Evolutionary conservation across 2,329 filamentous ascomycete genomes (phyloP), one percentile per base, ranked within the genome.

Genomic region (Cryoendolithus antarcticus): DNA sequence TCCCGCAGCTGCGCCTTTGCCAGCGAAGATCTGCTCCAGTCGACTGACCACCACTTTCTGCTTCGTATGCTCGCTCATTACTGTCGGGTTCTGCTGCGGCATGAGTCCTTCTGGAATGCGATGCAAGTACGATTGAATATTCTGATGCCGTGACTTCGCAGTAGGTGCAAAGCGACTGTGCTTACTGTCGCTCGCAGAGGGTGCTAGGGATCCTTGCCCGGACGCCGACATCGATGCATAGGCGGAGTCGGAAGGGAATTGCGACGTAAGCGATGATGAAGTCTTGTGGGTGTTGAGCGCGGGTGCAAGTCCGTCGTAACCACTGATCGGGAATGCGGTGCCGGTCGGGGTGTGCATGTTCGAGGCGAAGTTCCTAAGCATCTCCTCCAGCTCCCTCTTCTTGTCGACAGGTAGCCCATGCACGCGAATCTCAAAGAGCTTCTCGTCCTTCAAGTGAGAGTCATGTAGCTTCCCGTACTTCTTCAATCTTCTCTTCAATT

Each of bases 11-110:
- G 60, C 66, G 55, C 53, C 64, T 52, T 80, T 82, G 2, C 85
- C 85, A 0, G 83, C 86, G 45, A 91, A 93, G 1, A 93, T 69
- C 46, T 88, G 82, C 52, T 93, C 85, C 4, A 93, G 59, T 2
- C 82, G 72, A 39, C 75, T 72, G 2, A 89, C 85, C 0, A 89
- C 80, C 12, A 86, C 54, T 54, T 79, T 85, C 64, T 84, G 86
- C 63, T 76, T 85, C 4, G 81, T 72, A 47, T 75, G 78, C 9
- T 89, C 83, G 0, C 77, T 77, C 72, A 86, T 74, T 9, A 55
- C 56, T 15, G 70, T 64, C 7, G 55, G 49, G 15, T 49, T 50
- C 32, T 72, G 68, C 8, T 72, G 71, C 0, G 81, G 80, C 30
- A 84, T 66, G 0, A 86, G 54, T 0, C 79, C 77, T 45, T 77